Conservation (phyloP, 2,329 filamentous ascomycete genomes). For the Stemphylium vesicarium region DNA sequence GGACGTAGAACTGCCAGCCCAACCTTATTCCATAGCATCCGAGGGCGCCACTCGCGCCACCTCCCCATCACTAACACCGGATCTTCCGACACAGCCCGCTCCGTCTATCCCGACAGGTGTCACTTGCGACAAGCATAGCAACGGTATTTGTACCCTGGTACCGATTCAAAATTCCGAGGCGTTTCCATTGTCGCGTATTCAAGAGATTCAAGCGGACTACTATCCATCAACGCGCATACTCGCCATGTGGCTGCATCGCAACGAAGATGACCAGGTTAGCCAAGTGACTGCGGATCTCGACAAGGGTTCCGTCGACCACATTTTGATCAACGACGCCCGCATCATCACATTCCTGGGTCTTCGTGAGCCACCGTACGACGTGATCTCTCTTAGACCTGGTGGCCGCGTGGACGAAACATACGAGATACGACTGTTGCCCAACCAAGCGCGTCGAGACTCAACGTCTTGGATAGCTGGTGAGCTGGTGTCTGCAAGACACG, state of each 20-base stretch:
- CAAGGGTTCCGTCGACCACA: constrained; percentile 21
- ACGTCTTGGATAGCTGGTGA: constrained; percentile 20
- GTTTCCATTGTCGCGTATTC: constrained; percentile 18
- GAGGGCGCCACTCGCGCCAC: background rate
- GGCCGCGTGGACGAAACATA: constrained; percentile 18
- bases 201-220: constrained; percentile 20
- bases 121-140: background rate
- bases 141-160: background rate
- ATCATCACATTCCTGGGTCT: constrained; percentile 22
- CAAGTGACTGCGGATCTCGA: constrained; percentile 22
- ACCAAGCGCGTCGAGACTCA: background rate
- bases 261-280: background rate
- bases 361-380: constrained; percentile 1
- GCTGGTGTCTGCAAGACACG: constrained; percentile 18
- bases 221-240: constrained; percentile 15
- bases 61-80: background rate
- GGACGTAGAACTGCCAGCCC: background rate
- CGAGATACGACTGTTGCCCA: constrained; percentile 5
- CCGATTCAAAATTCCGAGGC: constrained; percentile 18
- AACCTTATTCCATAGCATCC: background rate
- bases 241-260: constrained; percentile 14
- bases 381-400: background rate
- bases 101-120: background rate
- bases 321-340: constrained; percentile 17
- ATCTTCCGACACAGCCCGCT: background rate